Conservation (phyloP, 306 rosid genomes). For the Dryas drummondii region DNA sequence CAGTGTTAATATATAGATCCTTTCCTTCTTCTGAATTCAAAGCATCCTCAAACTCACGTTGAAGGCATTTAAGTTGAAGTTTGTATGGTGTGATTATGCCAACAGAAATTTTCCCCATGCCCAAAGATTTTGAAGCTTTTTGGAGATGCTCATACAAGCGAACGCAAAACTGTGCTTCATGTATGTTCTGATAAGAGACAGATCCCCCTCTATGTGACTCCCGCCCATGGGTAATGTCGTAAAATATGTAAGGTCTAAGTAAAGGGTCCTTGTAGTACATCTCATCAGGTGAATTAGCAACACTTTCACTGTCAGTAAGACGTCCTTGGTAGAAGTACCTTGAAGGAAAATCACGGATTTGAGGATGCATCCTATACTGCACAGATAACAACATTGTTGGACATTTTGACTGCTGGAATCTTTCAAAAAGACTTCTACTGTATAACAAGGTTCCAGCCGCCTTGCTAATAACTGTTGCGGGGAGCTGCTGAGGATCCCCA, state of each 20-base stretch:
- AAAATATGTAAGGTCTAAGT: constrained; percentile 87
- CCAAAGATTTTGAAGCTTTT: constrained; percentile 59
- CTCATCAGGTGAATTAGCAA: constrained; percentile 77
- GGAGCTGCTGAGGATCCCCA: constrained; percentile 99
- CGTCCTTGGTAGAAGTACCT: constrained; percentile 96
- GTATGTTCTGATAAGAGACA: constrained; percentile 82
- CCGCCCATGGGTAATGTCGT: constrained; percentile 88
- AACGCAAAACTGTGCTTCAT: constrained; percentile 93
- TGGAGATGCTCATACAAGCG: constrained; percentile 86
- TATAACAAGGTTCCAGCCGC: constrained; percentile 97
- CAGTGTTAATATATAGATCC: constrained; percentile 89
- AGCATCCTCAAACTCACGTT: constrained; percentile 86
- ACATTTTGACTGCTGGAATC: constrained; percentile 95
- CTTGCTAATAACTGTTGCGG: constrained; percentile 98
- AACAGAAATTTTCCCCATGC: constrained; percentile 65
- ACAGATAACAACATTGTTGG: constrained; percentile 95
- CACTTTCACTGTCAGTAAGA: constrained; percentile 86
- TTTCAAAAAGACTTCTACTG: constrained; percentile 93
- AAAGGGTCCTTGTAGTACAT: constrained; percentile 72
- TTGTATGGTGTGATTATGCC: constrained; percentile 98
- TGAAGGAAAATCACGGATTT: constrained; percentile 94
- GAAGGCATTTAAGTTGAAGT: constrained; percentile 95
- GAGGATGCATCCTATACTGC: constrained; percentile 98
- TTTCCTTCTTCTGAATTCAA: constrained; percentile 92
- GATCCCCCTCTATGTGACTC: constrained; percentile 99